These are phyloP conservation scores for Podospora didyma DNA, from an alignment of 495 filamentous ascomycete genomes.

Conservation along the genomic window DNA sequence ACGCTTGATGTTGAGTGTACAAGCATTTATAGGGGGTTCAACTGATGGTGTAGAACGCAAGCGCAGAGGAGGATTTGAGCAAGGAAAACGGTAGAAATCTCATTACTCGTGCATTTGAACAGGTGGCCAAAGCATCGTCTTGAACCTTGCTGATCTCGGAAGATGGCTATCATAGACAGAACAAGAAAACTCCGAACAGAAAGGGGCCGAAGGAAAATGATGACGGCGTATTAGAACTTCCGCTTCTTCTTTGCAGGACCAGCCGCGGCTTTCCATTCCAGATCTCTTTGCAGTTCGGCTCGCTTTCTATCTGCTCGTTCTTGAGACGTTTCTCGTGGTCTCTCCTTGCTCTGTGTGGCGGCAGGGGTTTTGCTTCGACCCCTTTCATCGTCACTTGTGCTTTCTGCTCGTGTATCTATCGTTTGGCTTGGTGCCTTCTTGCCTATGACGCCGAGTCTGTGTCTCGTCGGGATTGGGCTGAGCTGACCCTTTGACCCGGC, in stretches of 20 bases:
- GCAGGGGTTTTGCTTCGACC: conserved; percentile 16
- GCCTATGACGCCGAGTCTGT: conserved; percentile 36
- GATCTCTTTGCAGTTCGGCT: conserved; percentile 57
- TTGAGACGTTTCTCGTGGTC: conserved; percentile 37
- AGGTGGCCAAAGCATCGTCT: not conserved
- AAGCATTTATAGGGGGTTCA: conserved; percentile 23
- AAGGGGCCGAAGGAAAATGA: not conserved
- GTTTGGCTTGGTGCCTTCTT: conserved; percentile 18
- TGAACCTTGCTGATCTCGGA: not conserved
- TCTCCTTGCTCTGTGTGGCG: conserved; percentile 6
- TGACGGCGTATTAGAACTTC: conserved; percentile 43
- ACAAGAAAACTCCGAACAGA: not conserved
- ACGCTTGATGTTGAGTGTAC: conserved; percentile 44
- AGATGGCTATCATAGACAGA: not conserved
- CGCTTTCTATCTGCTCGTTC: conserved; percentile 62
- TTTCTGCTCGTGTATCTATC: conserved; percentile 5
- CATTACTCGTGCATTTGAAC: not conserved
- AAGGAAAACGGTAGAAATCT: not conserved
- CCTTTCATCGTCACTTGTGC: conserved; percentile 9
- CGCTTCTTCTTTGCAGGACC: conserved; percentile 65
- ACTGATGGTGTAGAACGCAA: conserved; percentile 9
- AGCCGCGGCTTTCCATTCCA: conserved; percentile 62
- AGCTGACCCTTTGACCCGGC: not conserved
- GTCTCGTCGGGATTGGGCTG: conserved; percentile 12
- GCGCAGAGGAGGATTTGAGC: not conserved